These are phyloP conservation scores for Eimeria falciformis DNA, from an alignment of 169 alveolate species.

Conservation along the genomic window DNA sequence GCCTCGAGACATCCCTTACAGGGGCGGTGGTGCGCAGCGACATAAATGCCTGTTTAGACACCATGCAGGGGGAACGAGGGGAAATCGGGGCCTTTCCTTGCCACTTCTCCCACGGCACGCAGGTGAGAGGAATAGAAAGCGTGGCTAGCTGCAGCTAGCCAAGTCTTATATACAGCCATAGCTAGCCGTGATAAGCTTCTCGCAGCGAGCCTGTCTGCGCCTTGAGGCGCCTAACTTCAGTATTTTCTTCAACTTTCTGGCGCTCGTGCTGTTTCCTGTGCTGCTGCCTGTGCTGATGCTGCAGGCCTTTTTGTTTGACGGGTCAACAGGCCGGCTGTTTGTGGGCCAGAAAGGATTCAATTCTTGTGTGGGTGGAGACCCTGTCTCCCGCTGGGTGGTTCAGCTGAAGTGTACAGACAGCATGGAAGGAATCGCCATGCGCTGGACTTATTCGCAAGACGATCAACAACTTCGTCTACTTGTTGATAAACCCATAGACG, in stretches of 20 bases:
- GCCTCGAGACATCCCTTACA: constrained; percentile 15
- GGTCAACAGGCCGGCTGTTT: background rate
- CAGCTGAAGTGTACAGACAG: background rate
- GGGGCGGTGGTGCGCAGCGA: constrained; percentile 33
- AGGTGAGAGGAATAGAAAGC: background rate
- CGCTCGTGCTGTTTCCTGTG: background rate
- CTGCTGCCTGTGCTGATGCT: constrained; percentile 14
- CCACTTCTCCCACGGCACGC: constrained; percentile 68
- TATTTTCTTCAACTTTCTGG: background rate
- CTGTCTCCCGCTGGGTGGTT: background rate
- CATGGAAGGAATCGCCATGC: background rate
- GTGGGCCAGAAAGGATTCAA: constrained; percentile 46
- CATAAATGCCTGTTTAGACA: constrained; percentile 26
- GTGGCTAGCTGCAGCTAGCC: background rate
- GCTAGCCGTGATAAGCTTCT: no score
- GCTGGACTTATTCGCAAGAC: background rate
- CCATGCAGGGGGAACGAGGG: background rate
- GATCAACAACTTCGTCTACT: background rate
- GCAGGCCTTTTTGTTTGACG: constrained; percentile 51
- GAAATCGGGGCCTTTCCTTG: constrained; percentile 64
- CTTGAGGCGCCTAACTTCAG: no score
- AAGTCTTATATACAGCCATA: background rate
- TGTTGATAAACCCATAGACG: background rate
- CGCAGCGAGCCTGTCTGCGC: no score
- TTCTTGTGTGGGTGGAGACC: constrained; percentile 28